These are phyloP conservation scores for sunflower (Helianthus annuus) DNA, from an alignment of 129 eudicot genomes.

Conservation along the genomic window HanXRQr2.0-SUNRISE NC_035440.2:13237911-13238410, in stretches of 20 bases:
- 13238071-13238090: background rate
- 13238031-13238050: slow-evolving; percentile 7
- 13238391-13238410: slow-evolving; percentile 90
- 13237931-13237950: background rate
- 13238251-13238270: slow-evolving; percentile 5
- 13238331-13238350: slow-evolving; percentile 84
- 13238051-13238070: slow-evolving; percentile 6
- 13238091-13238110: background rate
- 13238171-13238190: background rate
- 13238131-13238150: background rate
- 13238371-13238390: slow-evolving; percentile 92
- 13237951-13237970: background rate
- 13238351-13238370: slow-evolving; percentile 87
- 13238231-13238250: background rate
- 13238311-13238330: slow-evolving; percentile 77
- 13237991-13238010: slow-evolving; percentile 1
- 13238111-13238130: background rate
- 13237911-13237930: slow-evolving; percentile 2
- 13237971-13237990: slow-evolving; percentile 2
- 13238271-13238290: background rate
- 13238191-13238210: background rate
- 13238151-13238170: slow-evolving; percentile 3
- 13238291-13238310: slow-evolving; percentile 90
- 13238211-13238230: slow-evolving; percentile 1
- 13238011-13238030: background rate